Conservation (phyloP, 2,329 filamentous ascomycete species). For the Tricladium varicosporioides region DNA sequence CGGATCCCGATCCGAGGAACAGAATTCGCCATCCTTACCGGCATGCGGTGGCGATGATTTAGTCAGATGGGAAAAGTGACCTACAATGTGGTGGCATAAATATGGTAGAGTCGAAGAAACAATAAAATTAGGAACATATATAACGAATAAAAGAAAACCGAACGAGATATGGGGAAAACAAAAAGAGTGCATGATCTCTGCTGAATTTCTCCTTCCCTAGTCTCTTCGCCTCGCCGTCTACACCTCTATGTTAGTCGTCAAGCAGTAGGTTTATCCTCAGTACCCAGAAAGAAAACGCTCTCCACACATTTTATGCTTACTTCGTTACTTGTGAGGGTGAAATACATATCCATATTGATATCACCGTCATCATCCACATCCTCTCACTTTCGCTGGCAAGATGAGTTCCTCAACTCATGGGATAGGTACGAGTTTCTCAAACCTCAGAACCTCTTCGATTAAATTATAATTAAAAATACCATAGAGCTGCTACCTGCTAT, state of each 20-base stretch:
- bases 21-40: background rate
- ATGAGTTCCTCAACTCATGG: conserved; percentile 4
- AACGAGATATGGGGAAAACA: no score
- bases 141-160: background rate
- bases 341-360: conserved; percentile 3
- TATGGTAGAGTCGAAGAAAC: background rate
- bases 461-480: conserved; percentile 19
- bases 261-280: conserved; percentile 18
- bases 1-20: conserved; percentile 6
- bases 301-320: conserved; percentile 1
- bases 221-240: conserved; percentile 23
- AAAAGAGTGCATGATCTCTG: background rate
- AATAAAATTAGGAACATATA: background rate
- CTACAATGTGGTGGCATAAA: background rate
- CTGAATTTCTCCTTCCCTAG: conserved; percentile 21
- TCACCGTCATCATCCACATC: conserved; percentile 16
- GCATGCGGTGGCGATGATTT: no score
- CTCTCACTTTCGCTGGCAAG: conserved; percentile 16
- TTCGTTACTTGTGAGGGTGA: background rate
- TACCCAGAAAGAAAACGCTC: conserved; percentile 10
- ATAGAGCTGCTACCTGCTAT: conserved; percentile 17
- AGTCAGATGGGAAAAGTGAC: background rate
- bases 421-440: conserved; percentile 17
- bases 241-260: conserved; percentile 19
- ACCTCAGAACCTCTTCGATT: conserved; percentile 21